Conservation (phyloP, 2,329 filamentous ascomycete genomes). For the Mariannaea elegans region DNA sequence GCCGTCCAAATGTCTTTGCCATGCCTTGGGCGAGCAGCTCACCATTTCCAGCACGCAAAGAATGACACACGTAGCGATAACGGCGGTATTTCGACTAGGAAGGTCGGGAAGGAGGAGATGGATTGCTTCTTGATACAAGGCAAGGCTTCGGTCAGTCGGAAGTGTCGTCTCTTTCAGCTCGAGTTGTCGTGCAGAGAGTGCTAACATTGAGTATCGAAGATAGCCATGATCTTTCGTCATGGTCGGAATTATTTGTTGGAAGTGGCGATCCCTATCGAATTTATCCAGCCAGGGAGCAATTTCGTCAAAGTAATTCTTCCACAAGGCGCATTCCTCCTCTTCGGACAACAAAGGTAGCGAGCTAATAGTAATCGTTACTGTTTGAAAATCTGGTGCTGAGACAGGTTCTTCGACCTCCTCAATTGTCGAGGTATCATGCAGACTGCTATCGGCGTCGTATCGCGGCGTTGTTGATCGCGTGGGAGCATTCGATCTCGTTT, state of each 20-base stretch:
- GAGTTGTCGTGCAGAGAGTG: slow-evolving; percentile 60
- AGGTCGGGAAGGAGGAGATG: slow-evolving; percentile 58
- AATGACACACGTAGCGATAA: slow-evolving; percentile 62
- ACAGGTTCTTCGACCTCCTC: slow-evolving; percentile 18
- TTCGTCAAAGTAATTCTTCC: slow-evolving; percentile 54
- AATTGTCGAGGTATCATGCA: not conserved
- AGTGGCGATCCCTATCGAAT: slow-evolving; percentile 59
- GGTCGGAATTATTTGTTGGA: slow-evolving; percentile 57
- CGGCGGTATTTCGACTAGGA: slow-evolving; percentile 56
- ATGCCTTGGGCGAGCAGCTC: slow-evolving; percentile 57
- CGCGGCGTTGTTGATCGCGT: slow-evolving; percentile 41
- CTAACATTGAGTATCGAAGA: slow-evolving; percentile 58
- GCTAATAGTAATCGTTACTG: not conserved
- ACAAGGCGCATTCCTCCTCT: slow-evolving; percentile 46
- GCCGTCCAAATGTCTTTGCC: slow-evolving; percentile 61
- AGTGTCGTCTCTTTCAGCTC: slow-evolving; percentile 52
- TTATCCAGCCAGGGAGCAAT: slow-evolving; percentile 60
- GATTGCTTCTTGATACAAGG: slow-evolving; percentile 61
- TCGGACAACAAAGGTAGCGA: slow-evolving; percentile 34
- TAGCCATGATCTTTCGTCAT: slow-evolving; percentile 55
- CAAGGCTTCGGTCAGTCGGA: slow-evolving; percentile 52
- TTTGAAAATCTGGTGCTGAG: slow-evolving; percentile 30
- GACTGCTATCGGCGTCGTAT: slow-evolving; percentile 21
- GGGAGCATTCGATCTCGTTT: slow-evolving; percentile 51
- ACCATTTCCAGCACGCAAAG: slow-evolving; percentile 65